Evolutionary conservation across 345 rosid genomes (phyloP).

Genomic region (Populus simonii): DNA sequence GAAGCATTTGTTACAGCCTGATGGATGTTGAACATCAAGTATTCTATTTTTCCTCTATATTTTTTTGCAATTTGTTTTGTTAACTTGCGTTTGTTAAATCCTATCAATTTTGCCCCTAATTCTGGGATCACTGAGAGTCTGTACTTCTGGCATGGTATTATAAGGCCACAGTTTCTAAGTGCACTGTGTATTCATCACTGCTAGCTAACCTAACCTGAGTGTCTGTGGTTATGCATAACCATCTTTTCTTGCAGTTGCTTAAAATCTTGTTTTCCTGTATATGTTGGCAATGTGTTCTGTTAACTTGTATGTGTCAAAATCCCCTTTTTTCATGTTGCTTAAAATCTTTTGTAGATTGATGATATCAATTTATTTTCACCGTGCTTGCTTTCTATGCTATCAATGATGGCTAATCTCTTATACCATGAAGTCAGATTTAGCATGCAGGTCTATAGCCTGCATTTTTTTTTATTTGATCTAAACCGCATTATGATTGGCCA

Average conservation of each 20-base stretch:
- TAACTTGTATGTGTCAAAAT: neutral
- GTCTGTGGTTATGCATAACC: neutral
- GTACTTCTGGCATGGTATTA: neutral
- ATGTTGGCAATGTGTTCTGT: neutral
- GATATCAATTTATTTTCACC: neutral
- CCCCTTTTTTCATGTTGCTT: neutral
- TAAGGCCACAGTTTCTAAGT: neutral
- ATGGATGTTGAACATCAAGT: neutral
- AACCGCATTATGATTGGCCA: conserved; percentile 12
- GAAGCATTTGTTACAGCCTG: neutral
- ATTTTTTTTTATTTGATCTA: neutral
- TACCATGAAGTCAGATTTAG: neutral
- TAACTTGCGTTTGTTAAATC: neutral
- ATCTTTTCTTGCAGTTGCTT: neutral
- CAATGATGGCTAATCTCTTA: neutral
- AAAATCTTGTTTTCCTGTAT: neutral
- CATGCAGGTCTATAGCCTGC: neutral
- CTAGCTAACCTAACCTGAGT: neutral
- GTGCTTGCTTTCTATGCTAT: neutral
- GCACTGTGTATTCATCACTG: neutral
- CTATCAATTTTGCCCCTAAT: neutral
- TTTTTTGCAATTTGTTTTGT: neutral
- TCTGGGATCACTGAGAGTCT: neutral
- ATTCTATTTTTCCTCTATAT: neutral
- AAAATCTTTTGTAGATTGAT: neutral